These are phyloP conservation scores for Talaromyces marneffei DNA, from an alignment of 2,329 filamentous ascomycete genomes.

Conservation along the genomic window DNA sequence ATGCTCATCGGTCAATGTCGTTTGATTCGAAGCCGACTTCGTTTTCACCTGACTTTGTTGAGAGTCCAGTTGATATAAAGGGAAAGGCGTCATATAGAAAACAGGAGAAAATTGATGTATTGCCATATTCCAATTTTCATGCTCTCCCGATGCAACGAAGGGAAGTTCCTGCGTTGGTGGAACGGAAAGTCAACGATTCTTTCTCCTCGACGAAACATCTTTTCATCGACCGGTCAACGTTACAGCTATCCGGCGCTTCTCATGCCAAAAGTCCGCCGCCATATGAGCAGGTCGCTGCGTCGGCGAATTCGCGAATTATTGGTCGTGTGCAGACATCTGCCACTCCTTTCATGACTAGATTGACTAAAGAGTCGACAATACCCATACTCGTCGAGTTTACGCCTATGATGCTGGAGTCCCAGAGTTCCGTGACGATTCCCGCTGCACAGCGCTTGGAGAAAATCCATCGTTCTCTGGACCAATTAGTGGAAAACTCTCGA, in stretches of 20 bases:
- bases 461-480: slow-evolving; percentile 35
- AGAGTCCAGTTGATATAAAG: slow-evolving; percentile 35
- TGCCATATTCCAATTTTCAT: slow-evolving; percentile 10
- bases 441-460: slow-evolving; percentile 29
- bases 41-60: slow-evolving; percentile 17
- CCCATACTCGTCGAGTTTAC: slow-evolving; percentile 40
- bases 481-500: slow-evolving; percentile 37
- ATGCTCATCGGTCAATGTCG: slow-evolving; percentile 21
- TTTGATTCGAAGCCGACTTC: slow-evolving; percentile 28
- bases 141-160: slow-evolving; percentile 1
- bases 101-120: slow-evolving; percentile 10
- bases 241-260: slow-evolving; percentile 36
- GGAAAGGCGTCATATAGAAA: slow-evolving; percentile 3
- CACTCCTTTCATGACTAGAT: slow-evolving; percentile 26
- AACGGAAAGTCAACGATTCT: slow-evolving; percentile 21
- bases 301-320: slow-evolving; percentile 37
- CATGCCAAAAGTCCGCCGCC: slow-evolving; percentile 38
- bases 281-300: slow-evolving; percentile 39
- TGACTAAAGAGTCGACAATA: slow-evolving; percentile 31
- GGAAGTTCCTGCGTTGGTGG: slow-evolving; percentile 13
- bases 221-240: slow-evolving; percentile 35
- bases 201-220: slow-evolving; percentile 28
- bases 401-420: slow-evolving; percentile 35
- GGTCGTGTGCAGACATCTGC: slow-evolving; percentile 37
- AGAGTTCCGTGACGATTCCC: slow-evolving; percentile 25